Evolutionary conservation across 441 rosid genomes (phyloP), one percentile per base, ranked within the genome.

Genomic region (Euphorbia schlechtendalii): DNA sequence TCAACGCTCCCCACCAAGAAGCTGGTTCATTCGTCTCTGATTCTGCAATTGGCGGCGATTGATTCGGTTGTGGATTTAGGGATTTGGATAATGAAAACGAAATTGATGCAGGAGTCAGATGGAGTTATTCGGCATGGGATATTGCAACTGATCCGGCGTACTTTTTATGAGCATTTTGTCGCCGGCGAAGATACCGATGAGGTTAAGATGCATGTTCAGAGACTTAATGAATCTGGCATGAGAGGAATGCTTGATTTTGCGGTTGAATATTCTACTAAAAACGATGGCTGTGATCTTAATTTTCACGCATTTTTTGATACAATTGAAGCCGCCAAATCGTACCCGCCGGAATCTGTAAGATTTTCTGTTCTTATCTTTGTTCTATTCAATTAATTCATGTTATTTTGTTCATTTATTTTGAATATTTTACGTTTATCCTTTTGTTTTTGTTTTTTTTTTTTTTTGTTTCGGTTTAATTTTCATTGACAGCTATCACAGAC

Each of bases 91-190:
- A 82, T 89, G 93, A 82, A 74, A 30, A 87, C 98, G 0, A 83
- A 69, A 69, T 67, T 87, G 56, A 81, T 85, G 83, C 18, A 17
- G 51, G 81, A 78, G 1, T 28, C 64, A 1, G 56, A 69, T 10
- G 48, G 54, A 14, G 1, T 77, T 14, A 59, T 76, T 17, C 82
- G 93, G 0, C 80, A 73, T 3, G 20, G 71, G 7, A 68, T 92
- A 30, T 55, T 80, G 28, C 40, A 59, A 28, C 8, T 64, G 17
- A 69, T 89, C 0, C 80, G 79, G 71, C 74, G 64, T 36, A 89
- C 84, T 13, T 83, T 92, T 54, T 89, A 76, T 21, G 86, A 86
- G 60, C 98, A 89, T 67, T 92, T 92, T 46, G 89, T 93, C 5
- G 96, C 87, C 0, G 96, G 98, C 0, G 96, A 89, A 71, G 70